phyloP scores from a whole-genome alignment of 2,329 filamentous ascomycete species.

The Aureobasidium melanogenum region DNA sequence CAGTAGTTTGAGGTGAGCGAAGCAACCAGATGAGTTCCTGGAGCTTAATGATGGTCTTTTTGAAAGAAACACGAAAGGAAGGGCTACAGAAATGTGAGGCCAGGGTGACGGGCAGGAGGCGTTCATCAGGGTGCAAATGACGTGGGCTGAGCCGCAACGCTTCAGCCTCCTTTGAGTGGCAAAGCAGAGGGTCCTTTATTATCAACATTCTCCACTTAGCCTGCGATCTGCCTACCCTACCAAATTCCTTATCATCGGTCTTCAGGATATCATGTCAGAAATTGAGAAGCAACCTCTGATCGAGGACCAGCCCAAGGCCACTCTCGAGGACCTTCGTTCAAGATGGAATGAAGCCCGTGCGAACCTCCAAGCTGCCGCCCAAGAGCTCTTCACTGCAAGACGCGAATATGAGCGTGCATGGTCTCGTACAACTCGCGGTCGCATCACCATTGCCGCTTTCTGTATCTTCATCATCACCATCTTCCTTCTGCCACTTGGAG shows the following conservation, averaged over 20 bases:
- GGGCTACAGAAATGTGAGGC: background rate
- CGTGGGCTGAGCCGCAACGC: background rate
- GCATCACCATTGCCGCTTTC: slow-evolving; percentile 19
- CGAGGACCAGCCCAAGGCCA: slow-evolving; percentile 5
- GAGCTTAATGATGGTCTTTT: too few relatives aligned
- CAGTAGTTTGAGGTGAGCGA: too few relatives aligned
- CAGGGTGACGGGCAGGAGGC: background rate
- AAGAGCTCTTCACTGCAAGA: slow-evolving; percentile 22
- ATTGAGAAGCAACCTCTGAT: slow-evolving; percentile 12
- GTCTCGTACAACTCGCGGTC: slow-evolving; percentile 22
- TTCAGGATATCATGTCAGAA: background rate
- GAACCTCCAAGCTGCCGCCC: slow-evolving; percentile 5
- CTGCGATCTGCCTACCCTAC: background rate
- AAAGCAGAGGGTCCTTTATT: background rate
- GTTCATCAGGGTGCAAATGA: background rate
- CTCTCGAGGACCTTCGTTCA: slow-evolving; percentile 11
- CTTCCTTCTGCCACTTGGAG: slow-evolving; percentile 19
- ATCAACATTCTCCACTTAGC: background rate
- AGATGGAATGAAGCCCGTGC: slow-evolving; percentile 10
- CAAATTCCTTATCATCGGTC: background rate
- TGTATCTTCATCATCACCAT: slow-evolving; percentile 25
- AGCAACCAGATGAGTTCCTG: background rate
- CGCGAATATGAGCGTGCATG: slow-evolving; percentile 26
- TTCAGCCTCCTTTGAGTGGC: background rate
- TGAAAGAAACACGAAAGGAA: too few relatives aligned